These are phyloP conservation scores for Chlorella sorokiniana DNA, from an alignment of 139 green algal genomes.

Conservation along the genomic window DNA sequence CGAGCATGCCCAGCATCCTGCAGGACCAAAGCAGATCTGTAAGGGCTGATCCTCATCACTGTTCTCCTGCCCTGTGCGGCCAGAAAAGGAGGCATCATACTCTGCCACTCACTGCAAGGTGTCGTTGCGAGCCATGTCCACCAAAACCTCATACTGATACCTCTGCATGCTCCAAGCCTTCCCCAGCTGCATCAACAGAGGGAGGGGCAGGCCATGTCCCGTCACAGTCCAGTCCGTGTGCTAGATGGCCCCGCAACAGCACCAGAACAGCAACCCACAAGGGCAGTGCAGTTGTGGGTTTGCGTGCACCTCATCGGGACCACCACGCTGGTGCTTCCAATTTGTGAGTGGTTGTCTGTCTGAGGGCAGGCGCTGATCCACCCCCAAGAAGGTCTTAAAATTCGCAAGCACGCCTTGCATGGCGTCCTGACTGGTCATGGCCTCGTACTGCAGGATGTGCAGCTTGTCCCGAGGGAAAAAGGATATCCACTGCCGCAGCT, in stretches of 20 bases:
- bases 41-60: too few species aligned
- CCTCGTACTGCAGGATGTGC: conserved; percentile 16
- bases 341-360: conserved; percentile 26
- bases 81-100: too few species aligned
- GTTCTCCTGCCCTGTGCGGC: too few species aligned
- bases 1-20: not conserved
- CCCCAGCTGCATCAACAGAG: not conserved
- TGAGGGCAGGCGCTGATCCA: conserved; percentile 13
- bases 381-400: conserved; percentile 7
- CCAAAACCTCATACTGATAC: not conserved
- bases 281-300: too few species aligned
- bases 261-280: too few species aligned
- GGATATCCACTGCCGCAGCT: not conserved
- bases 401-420: not conserved
- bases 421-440: not conserved
- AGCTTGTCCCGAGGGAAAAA: not conserved
- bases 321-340: conserved; percentile 24
- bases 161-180: not conserved
- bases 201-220: not conserved
- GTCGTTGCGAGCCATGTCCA: not conserved
- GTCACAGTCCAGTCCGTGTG: not conserved
- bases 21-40: too few species aligned
- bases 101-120: not conserved
- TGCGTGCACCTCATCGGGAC: not conserved
- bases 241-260: not conserved